Evolutionary conservation across 208 protist species (phyloP).

Genomic region (Crithidia thermophila): DNA sequence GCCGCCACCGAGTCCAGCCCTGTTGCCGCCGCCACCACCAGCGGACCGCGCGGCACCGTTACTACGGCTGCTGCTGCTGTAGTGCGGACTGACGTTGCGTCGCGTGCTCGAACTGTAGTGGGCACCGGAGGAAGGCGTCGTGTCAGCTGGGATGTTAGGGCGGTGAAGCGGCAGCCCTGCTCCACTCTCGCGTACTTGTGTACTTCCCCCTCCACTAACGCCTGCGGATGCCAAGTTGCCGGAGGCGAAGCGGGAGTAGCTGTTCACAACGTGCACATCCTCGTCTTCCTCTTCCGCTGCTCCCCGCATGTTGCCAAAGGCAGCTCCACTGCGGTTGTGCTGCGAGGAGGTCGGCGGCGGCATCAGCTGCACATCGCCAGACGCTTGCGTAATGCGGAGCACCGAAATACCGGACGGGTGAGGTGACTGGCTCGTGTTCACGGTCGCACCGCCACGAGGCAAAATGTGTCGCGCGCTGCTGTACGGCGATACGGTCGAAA

Average conservation of each 20-base stretch:
- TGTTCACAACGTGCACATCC: not conserved
- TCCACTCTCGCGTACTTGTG: not conserved
- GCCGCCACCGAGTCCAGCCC: too few species aligned
- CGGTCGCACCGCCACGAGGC: not conserved
- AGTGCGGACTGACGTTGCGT: not conserved
- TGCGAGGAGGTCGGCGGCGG: not conserved
- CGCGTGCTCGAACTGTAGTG: not conserved
- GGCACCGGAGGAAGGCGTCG: too few species aligned
- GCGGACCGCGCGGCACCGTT: too few species aligned
- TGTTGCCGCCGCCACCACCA: too few species aligned
- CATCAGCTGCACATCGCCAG: conserved; percentile 15
- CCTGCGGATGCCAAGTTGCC: too few species aligned
- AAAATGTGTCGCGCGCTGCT: conserved; percentile 3
- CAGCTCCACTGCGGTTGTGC: too few species aligned
- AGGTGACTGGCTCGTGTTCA: not conserved
- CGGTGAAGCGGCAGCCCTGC: too few species aligned
- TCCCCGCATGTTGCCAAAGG: not conserved
- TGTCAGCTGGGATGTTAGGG: too few species aligned
- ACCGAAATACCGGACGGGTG: conserved; percentile 23
- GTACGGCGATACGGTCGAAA: conserved; percentile 11
- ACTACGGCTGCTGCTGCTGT: not conserved
- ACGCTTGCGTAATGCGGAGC: conserved; percentile 24
- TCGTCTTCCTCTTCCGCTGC: not conserved
- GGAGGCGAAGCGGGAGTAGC: conserved; percentile 1
- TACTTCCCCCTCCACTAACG: too few species aligned